Evolutionary conservation across 2,329 filamentous ascomycete genomes (phyloP).

Genomic region (Talaromyces funiculosus): DNA sequence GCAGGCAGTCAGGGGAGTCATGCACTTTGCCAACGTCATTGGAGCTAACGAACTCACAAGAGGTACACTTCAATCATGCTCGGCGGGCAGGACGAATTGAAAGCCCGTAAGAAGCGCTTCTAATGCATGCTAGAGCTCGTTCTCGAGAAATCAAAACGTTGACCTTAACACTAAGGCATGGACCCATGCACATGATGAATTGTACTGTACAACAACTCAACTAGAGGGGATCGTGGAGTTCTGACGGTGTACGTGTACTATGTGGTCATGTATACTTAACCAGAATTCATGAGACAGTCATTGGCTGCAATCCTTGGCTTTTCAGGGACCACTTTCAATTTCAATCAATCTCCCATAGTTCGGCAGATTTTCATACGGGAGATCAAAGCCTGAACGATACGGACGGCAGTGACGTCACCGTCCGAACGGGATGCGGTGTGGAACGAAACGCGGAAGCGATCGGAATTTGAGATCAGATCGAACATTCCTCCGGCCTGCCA

Average conservation of each 20-base stretch:
- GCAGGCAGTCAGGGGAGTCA: not conserved
- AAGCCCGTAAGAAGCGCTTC: not conserved
- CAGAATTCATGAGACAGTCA: not conserved
- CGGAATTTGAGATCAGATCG: not conserved
- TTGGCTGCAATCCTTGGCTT: not conserved
- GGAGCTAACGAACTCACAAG: not conserved
- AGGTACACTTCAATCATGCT: not conserved
- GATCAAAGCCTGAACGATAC: too few species aligned
- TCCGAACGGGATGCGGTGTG: not conserved
- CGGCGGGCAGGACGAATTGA: not conserved
- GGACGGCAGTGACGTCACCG: not conserved
- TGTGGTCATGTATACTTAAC: not conserved
- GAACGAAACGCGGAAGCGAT: not conserved
- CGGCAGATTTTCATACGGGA: not conserved
- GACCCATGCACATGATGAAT: not conserved
- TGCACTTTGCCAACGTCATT: conserved; percentile 4
- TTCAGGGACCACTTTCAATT: not conserved
- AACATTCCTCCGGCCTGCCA: not conserved
- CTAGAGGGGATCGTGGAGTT: not conserved
- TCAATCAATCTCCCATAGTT: not conserved
- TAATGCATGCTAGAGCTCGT: not conserved
- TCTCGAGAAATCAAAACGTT: not conserved
- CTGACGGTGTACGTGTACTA: not conserved
- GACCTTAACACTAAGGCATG: not conserved
- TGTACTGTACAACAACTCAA: not conserved